These are phyloP conservation scores for Solanum hybrid DNA, from an alignment of 305 asterid genomes.

Conservation along the genomic window DNA sequence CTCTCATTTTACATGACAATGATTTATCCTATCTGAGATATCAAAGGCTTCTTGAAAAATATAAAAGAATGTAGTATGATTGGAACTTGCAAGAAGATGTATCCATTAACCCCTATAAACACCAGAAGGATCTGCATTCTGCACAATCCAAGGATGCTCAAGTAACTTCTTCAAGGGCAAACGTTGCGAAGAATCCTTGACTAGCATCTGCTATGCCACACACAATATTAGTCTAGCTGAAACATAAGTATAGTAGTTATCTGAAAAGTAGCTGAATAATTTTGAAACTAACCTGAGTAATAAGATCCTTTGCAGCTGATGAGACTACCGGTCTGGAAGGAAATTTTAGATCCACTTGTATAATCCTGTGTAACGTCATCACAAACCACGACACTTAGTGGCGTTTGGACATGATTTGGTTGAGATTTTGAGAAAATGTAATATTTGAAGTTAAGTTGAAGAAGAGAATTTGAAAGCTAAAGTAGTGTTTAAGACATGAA, in stretches of 20 bases:
- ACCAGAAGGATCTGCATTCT: conserved; percentile 81
- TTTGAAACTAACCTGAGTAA: conserved; percentile 46
- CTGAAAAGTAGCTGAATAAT: background rate
- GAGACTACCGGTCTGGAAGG: conserved; percentile 76
- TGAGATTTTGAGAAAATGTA: background rate
- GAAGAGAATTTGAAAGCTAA: background rate
- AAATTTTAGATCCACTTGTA: conserved; percentile 81
- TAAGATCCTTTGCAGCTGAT: conserved; percentile 77
- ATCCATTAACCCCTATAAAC: conserved; percentile 28
- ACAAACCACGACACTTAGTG: background rate
- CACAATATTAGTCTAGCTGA: conserved; percentile 1
- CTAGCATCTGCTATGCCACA: conserved; percentile 56
- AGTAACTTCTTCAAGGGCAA: conserved; percentile 62
- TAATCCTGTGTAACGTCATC: conserved; percentile 41
- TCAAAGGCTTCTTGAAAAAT: background rate
- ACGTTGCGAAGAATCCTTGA: conserved; percentile 62
- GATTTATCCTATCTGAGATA: background rate
- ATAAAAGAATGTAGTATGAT: background rate
- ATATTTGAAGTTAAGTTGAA: background rate
- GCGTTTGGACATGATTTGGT: background rate
- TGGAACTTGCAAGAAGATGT: background rate
- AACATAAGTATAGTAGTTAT: background rate
- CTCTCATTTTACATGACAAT: background rate
- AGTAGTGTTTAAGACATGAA: background rate
- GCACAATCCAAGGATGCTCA: conserved; percentile 90